These are phyloP conservation scores for Solanum tarijense DNA, from an alignment of 257 asterid genomes.

Conservation along the genomic window DNA sequence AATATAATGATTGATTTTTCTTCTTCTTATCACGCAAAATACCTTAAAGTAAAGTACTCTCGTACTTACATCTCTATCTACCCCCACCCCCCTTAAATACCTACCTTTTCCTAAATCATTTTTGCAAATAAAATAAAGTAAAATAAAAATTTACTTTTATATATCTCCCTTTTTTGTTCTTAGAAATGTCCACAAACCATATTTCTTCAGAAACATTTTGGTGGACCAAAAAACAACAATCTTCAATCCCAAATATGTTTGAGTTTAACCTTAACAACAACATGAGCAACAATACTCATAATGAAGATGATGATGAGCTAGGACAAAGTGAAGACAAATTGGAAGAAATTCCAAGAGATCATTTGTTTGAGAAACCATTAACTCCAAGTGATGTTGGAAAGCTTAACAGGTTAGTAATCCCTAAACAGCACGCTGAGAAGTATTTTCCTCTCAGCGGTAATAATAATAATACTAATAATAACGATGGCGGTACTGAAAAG, in stretches of 20 bases:
- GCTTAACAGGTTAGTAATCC: slow-evolving; percentile 89
- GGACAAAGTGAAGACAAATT: not conserved
- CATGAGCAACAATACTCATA: slow-evolving; percentile 10
- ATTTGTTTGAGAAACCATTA: slow-evolving; percentile 74
- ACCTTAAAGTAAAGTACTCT: slow-evolving; percentile 48
- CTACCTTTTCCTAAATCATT: not conserved
- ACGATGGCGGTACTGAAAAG: slow-evolving; percentile 34
- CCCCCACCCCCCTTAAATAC: not conserved
- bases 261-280: slow-evolving; percentile 50
- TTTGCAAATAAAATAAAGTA: not conserved
- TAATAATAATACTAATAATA: not conserved
- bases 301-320: slow-evolving; percentile 7
- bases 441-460: slow-evolving; percentile 53
- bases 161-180: not conserved
- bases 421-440: slow-evolving; percentile 89
- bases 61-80: slow-evolving; percentile 7
- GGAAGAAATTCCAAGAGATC: slow-evolving; percentile 23
- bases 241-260: slow-evolving; percentile 21
- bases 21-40: slow-evolving; percentile 47
- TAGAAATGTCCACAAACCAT: slow-evolving; percentile 57
- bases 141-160: not conserved
- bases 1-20: slow-evolving; percentile 57
- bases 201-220: slow-evolving; percentile 37
- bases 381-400: slow-evolving; percentile 97
- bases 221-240: slow-evolving; percentile 32